Conservation (phyloP, 768 basidiomycete genomes). For the Daedalea quercina region DNA sequence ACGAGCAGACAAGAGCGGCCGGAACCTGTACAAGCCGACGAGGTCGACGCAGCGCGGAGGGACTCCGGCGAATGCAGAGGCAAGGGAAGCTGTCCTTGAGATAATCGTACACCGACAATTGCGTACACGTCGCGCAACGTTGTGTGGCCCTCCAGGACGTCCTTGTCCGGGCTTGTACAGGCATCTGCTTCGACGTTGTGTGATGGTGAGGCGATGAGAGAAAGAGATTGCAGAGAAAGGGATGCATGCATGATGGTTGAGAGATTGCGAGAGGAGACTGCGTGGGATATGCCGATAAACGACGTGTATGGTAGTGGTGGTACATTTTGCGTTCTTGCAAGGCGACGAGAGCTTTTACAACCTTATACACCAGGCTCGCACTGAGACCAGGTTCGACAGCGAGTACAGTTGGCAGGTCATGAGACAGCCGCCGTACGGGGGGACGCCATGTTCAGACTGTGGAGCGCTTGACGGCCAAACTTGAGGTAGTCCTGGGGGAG, state of each 20-base stretch:
- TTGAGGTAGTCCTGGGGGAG: constrained; percentile 77
- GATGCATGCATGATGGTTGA: constrained; percentile 32
- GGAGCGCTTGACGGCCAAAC: constrained; percentile 72
- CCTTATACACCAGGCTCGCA: constrained; percentile 32
- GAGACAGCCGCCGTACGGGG: constrained; percentile 52
- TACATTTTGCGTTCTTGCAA: constrained; percentile 66
- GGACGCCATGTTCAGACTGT: constrained; percentile 68
- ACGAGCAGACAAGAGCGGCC: constrained; percentile 21
- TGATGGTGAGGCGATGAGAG: constrained; percentile 22
- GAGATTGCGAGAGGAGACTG: constrained; percentile 31
- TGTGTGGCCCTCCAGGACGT: constrained; percentile 14
- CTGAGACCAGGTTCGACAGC: constrained; percentile 7
- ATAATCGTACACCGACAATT: constrained; percentile 21
- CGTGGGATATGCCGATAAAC: constrained; percentile 43
- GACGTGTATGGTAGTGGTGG: constrained; percentile 58
- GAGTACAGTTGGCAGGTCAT: constrained; percentile 23
- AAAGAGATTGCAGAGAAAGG: constrained; percentile 53
- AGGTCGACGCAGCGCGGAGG: constrained; percentile 12
- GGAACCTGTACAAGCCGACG: constrained; percentile 15
- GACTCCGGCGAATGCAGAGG: constrained; percentile 9
- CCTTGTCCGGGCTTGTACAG: constrained; percentile 18
- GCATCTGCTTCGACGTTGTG: constrained; percentile 12
- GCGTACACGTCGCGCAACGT: constrained; percentile 16
- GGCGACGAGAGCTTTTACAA: constrained; percentile 37
- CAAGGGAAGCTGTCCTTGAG: constrained; percentile 14